Conservation (phyloP, 208 protist genomes). For the Trypanosoma rangeli region DNA sequence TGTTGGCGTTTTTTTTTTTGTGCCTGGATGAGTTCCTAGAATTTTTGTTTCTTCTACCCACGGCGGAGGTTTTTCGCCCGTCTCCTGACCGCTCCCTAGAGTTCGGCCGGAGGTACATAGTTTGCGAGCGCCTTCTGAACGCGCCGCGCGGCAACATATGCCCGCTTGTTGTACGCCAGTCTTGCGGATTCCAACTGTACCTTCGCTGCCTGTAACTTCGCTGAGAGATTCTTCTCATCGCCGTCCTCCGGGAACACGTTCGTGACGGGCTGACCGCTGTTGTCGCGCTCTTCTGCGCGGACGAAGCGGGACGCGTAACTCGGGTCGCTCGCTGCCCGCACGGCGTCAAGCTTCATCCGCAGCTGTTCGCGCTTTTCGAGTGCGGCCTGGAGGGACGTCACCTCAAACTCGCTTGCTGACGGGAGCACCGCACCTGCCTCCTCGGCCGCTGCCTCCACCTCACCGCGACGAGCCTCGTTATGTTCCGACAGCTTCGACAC, state of each 20-base stretch:
- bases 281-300: conserved; percentile 47
- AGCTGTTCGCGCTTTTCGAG: conserved; percentile 29
- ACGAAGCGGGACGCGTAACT: conserved; percentile 45
- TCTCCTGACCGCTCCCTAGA: too few species aligned
- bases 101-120: too few species aligned
- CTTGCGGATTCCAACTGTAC: conserved; percentile 24
- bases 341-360: conserved; percentile 64
- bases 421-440: conserved; percentile 38
- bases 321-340: conserved; percentile 38
- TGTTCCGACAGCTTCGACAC: conserved; percentile 35
- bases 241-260: conserved; percentile 33
- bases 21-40: too few species aligned
- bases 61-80: neutral
- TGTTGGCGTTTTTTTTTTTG: conserved; percentile 16
- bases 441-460: conserved; percentile 29
- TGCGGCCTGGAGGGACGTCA: conserved; percentile 30
- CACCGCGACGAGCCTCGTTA: conserved; percentile 41
- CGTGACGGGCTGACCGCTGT: conserved; percentile 16
- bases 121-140: conserved; percentile 4
- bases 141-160: neutral
- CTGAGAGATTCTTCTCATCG: conserved; percentile 29
- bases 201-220: conserved; percentile 36
- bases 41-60: neutral
- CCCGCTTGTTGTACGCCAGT: conserved; percentile 45
- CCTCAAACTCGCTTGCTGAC: conserved; percentile 38